Percentiles rank a stretch among this genome's conserved stretches.
phyloP scores from a whole-genome alignment of 2,329 filamentous ascomycete genomes.

The Tympanopsis confertula region DNA sequence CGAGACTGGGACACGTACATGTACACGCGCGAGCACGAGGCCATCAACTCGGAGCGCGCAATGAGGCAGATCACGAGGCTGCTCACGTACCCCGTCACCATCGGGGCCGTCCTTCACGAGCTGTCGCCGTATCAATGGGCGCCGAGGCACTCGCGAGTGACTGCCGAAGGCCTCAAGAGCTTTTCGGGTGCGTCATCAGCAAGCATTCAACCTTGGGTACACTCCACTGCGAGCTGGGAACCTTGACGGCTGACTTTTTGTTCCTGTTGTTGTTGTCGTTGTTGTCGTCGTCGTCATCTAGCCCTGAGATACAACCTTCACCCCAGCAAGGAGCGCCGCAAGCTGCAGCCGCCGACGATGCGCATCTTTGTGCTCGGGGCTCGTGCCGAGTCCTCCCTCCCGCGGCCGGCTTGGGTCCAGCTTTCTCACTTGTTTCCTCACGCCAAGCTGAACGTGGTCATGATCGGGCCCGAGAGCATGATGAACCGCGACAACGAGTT shows the following conservation, averaged over 20 bases:
- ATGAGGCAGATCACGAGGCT: slow-evolving; percentile 89
- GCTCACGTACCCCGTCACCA: slow-evolving; percentile 87
- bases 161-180: slow-evolving; percentile 81
- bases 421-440: slow-evolving; percentile 90
- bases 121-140: slow-evolving; percentile 79
- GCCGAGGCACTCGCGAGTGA: slow-evolving; percentile 60
- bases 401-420: slow-evolving; percentile 87
- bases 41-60: slow-evolving; percentile 78
- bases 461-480: slow-evolving; percentile 95
- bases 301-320: slow-evolving; percentile 89
- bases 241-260: slow-evolving; percentile 2
- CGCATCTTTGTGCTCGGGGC: slow-evolving; percentile 89
- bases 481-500: slow-evolving; percentile 86
- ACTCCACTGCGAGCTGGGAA: slow-evolving; percentile 4
- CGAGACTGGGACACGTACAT: slow-evolving; percentile 97
- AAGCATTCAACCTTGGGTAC: not conserved
- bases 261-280: slow-evolving; percentile 1
- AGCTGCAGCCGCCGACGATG: slow-evolving; percentile 75
- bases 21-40: slow-evolving; percentile 82
- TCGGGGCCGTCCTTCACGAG: slow-evolving; percentile 86
- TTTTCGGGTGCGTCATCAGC: slow-evolving; percentile 60
- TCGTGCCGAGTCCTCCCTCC: slow-evolving; percentile 91
- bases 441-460: slow-evolving; percentile 78
- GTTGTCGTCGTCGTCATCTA: slow-evolving; percentile 17
- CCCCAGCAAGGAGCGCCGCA: slow-evolving; percentile 69